Conservation (phyloP, 2,329 filamentous ascomycete genomes). For the Aspergillus alliaceus region DNA sequence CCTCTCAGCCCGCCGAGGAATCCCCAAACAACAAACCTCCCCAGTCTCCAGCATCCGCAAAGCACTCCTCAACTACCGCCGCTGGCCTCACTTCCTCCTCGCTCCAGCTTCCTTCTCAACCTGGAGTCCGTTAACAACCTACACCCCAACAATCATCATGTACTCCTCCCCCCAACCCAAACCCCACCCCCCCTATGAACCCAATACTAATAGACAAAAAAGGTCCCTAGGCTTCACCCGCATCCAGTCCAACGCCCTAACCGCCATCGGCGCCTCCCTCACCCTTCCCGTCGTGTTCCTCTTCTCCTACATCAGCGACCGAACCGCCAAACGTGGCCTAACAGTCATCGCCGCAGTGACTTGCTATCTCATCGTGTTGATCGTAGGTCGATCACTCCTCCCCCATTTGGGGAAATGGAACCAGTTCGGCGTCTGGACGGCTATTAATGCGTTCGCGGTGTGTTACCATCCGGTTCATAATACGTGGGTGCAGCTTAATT, state of each 20-base stretch:
- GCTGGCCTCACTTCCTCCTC: constrained; percentile 52
- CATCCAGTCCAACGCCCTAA: constrained; percentile 50
- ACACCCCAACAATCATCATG: constrained; percentile 44
- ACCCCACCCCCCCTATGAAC: too few relatives aligned
- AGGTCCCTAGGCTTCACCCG: constrained; percentile 46
- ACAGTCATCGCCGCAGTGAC: constrained; percentile 47
- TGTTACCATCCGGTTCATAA: constrained; percentile 57
- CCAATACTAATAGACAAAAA: not conserved
- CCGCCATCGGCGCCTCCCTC: constrained; percentile 30
- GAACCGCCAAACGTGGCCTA: constrained; percentile 45
- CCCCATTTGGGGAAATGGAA: constrained; percentile 50
- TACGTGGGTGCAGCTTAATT: constrained; percentile 56
- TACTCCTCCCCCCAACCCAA: constrained; percentile 1
- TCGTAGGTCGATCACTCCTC: constrained; percentile 44
- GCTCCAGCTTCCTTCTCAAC: constrained; percentile 55
- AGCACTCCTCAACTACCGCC: constrained; percentile 46
- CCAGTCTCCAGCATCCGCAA: constrained; percentile 42
- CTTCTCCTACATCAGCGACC: constrained; percentile 52
- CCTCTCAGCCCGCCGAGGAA: too few relatives aligned
- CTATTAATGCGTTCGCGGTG: constrained; percentile 52
- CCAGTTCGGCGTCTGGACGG: constrained; percentile 53
- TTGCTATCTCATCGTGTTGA: constrained; percentile 48
- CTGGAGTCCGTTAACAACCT: constrained; percentile 54
- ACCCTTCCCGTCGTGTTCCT: constrained; percentile 50
- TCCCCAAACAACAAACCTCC: constrained; percentile 22